Evolutionary conservation across 2,329 filamentous ascomycete species (phyloP).

Genomic region (Scedosporium aurantiacum): DNA sequence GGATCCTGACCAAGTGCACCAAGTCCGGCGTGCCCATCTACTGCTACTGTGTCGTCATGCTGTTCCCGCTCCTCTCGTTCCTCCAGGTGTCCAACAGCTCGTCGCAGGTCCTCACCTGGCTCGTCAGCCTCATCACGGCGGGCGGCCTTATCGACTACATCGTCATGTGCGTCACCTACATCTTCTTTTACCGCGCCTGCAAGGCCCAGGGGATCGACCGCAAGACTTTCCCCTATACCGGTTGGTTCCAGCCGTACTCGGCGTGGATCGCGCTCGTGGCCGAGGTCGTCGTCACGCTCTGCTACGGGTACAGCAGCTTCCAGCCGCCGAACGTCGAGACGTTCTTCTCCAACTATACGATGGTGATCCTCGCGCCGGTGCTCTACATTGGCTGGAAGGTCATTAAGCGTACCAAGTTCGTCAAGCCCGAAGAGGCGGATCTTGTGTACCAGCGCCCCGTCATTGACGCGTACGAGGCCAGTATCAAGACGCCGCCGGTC

Average conservation of each 20-base stretch:
- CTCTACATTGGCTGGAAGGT: constrained; percentile 54
- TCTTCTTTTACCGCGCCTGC: constrained; percentile 44
- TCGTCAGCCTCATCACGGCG: constrained; percentile 34
- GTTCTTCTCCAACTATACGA: constrained; percentile 45
- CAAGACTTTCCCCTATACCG: constrained; percentile 42
- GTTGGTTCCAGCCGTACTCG: constrained; percentile 47
- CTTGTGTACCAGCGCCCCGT: constrained; percentile 48
- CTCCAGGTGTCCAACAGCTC: constrained; percentile 30
- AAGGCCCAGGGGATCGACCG: constrained; percentile 36
- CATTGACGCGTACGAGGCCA: constrained; percentile 46
- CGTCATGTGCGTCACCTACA: constrained; percentile 43
- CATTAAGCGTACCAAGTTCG: constrained; percentile 44
- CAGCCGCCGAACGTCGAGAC: constrained; percentile 33
- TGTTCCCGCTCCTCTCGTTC: constrained; percentile 34
- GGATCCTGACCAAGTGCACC: constrained; percentile 40
- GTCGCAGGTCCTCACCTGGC: constrained; percentile 29
- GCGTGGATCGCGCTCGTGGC: constrained; percentile 33
- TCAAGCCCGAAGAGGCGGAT: constrained; percentile 43
- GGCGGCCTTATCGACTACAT: constrained; percentile 40
- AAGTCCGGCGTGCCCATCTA: constrained; percentile 43
- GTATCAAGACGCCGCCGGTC: constrained; percentile 35
- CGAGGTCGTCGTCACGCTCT: constrained; percentile 31
- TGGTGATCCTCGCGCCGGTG: constrained; percentile 41
- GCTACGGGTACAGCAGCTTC: constrained; percentile 46
- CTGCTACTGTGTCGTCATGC: constrained; percentile 34